Conservation (phyloP, 1,284 basidiomycete species). For the Rhodotorula glutinis region DNA sequence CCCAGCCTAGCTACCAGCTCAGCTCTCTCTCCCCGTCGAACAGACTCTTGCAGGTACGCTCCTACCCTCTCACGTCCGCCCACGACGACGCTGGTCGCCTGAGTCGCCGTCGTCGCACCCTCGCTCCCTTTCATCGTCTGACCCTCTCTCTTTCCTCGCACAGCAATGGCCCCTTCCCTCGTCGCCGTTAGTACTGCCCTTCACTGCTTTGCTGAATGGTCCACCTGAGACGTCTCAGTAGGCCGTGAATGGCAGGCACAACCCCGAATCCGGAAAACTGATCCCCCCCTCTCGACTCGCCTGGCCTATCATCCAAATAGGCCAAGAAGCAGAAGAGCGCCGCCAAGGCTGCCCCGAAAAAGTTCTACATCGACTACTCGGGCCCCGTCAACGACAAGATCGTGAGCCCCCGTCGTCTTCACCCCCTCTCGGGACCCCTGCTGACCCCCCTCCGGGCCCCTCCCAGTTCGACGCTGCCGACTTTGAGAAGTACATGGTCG, state of each 20-base stretch:
- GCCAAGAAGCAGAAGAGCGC: conserved; percentile 25
- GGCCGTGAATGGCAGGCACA: background rate
- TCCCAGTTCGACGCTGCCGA: conserved; percentile 49
- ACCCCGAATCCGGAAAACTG: background rate
- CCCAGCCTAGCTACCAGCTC: too few relatives aligned
- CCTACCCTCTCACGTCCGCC: too few relatives aligned
- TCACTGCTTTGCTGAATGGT: conserved; percentile 29
- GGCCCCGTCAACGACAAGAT: conserved; percentile 53
- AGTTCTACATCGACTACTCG: conserved; percentile 52
- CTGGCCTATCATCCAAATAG: background rate
- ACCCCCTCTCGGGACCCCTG: too few relatives aligned
- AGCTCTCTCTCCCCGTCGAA: too few relatives aligned
- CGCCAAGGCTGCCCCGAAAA: conserved; percentile 25
- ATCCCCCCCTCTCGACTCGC: background rate
- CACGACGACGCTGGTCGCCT: too few relatives aligned
- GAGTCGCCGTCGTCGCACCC: background rate
- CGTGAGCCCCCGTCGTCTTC: conserved; percentile 15
- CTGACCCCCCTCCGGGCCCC: too few relatives aligned
- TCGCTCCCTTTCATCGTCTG: background rate
- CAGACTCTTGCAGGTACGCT: background rate
- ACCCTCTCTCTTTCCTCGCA: background rate
- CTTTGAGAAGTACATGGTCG: conserved; percentile 53
- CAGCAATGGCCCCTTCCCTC: conserved; percentile 36
- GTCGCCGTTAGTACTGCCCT: conserved; percentile 25
- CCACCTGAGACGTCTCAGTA: conserved; percentile 33